Base-by-base conservation (phyloP, 192 early-diverging fungal species). In the Tieghemiomyces parasiticus region DNA sequence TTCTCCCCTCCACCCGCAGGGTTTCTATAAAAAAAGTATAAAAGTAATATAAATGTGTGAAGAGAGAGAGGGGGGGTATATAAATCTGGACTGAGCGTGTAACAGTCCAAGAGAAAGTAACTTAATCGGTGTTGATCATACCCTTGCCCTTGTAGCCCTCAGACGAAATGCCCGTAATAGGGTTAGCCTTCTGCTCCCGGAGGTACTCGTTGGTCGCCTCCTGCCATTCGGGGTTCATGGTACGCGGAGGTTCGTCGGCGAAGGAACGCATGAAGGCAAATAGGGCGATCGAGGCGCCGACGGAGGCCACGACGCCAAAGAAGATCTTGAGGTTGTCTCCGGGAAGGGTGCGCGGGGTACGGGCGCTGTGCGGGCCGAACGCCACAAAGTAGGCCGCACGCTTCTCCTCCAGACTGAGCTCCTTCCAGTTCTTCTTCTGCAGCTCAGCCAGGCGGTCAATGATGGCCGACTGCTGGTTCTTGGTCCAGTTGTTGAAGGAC, bases 381-480 rank as follows among this genome's bases (percentile, higher is more conserved):
- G 95, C 88, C 68, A 95, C 86, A 74, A 81, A 96, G 78, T 91
- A 95, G 55, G 86, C 91, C 65, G 95, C 89, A 67, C 89, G 85
- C 86, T 98, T 98, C 76, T 98, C 82, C 55, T 96, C 93, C 66
- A 87, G 62, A 51, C 92, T 73, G 63, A 98, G 71, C 63, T 81
- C 78, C 77, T 88, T 88, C 95, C 95, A 98, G 80, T 98, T 91
- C 48, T 80, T 87, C 80, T 92, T 93, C 80, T 95, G 90, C 62
- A 75, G 77, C 69, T 87, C 87, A 62, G 78, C 77, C 30, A 98
- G 79, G 42, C 77, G 67, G 65, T 85, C 88, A 59, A 86, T 72
- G 56, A 95, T 81, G 58, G 87, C 82, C 59, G 74, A 74, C 78
- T 94, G 89, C 73, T 95, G 90, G 60, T 77, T 74, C 60, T 85